Evolutionary conservation across 2,329 filamentous ascomycete species (phyloP).

Genomic region (Cladophialophora bantiana): DNA sequence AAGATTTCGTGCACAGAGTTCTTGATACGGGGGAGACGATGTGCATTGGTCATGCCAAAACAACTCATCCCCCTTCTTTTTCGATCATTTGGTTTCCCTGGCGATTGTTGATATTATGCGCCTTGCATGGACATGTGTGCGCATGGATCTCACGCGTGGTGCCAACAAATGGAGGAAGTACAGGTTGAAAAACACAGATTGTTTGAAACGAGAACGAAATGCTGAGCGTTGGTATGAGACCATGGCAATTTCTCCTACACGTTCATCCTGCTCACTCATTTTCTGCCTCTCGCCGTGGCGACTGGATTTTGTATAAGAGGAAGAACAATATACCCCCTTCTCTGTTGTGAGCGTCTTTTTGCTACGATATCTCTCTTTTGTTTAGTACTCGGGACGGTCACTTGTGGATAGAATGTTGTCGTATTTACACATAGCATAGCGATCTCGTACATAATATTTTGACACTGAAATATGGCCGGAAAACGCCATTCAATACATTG

Average conservation of each 20-base stretch:
- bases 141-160: background rate
- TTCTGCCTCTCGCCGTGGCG: background rate
- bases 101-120: background rate
- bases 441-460: background rate
- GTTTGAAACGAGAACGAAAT: slow-evolving; percentile 6
- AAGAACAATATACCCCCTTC: slow-evolving; percentile 18
- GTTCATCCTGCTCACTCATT: slow-evolving; percentile 4
- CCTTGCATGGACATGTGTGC: slow-evolving; percentile 2
- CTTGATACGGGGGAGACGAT: background rate
- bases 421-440: slow-evolving; percentile 2
- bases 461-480: background rate
- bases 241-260: slow-evolving; percentile 1
- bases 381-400: background rate
- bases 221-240: background rate
- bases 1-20: background rate
- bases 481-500: background rate
- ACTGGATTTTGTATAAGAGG: background rate
- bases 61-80: background rate
- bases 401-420: slow-evolving; percentile 9
- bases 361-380: slow-evolving; percentile 4
- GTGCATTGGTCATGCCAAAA: background rate
- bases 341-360: slow-evolving; percentile 4
- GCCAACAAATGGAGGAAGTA: background rate
- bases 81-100: slow-evolving; percentile 5
- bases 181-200: background rate